These are phyloP conservation scores for Claviceps cyperi DNA, from an alignment of 2,329 filamentous ascomycete genomes.

Conservation along the genomic window DNA sequence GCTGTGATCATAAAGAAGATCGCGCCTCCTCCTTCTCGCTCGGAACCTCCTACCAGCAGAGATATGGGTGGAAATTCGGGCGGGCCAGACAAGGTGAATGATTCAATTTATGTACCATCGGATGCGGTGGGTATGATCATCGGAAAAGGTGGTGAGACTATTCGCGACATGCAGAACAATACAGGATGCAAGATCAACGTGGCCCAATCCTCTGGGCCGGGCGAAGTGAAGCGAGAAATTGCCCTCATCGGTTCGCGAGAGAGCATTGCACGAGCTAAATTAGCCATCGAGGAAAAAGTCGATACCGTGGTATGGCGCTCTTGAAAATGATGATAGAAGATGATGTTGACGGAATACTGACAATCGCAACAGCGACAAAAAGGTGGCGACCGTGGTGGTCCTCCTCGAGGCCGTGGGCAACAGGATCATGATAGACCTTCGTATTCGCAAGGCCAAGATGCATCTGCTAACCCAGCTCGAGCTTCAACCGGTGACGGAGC, in stretches of 20 bases:
- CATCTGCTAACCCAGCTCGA: conserved; percentile 27
- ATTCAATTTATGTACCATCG: conserved; percentile 73
- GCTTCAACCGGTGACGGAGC: conserved; percentile 34
- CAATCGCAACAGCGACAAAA: conserved; percentile 33
- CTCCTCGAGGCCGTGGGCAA: conserved; percentile 26
- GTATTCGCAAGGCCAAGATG: conserved; percentile 33
- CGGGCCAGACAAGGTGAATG: conserved; percentile 55
- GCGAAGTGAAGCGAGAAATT: conserved; percentile 73
- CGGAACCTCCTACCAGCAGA: conserved; percentile 18
- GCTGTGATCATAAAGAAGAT: conserved; percentile 16
- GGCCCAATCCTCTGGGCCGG: conserved; percentile 61
- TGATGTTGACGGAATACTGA: neutral
- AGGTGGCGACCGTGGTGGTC: conserved; percentile 29
- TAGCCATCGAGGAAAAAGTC: conserved; percentile 81
- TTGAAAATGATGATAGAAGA: no score
- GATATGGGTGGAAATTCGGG: conserved; percentile 19
- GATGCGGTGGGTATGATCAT: conserved; percentile 96
- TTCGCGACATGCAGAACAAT: conserved; percentile 79
- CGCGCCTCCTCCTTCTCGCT: conserved; percentile 13
- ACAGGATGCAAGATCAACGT: conserved; percentile 95
- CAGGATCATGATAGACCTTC: conserved; percentile 41
- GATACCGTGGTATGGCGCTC: conserved; percentile 58
- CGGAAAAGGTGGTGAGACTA: conserved; percentile 85
- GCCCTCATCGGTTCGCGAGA: conserved; percentile 66
- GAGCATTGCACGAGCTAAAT: conserved; percentile 67